Conservation (phyloP, 371 early-diverging fungal species). For the Rhizopus delemar region DNA sequence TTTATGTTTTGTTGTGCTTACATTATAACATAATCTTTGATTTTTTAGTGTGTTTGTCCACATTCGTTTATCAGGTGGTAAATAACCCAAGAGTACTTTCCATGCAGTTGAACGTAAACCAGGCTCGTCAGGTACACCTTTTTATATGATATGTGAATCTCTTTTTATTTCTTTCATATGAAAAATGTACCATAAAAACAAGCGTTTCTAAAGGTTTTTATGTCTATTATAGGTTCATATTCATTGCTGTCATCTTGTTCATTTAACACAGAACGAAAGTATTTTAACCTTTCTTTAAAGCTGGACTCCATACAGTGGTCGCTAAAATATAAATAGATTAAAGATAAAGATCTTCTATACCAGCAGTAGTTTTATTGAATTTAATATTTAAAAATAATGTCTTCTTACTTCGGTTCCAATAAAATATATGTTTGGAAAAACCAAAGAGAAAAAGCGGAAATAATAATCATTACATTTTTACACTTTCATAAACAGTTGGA, state of each 20-base stretch:
- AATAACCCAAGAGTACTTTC: slow-evolving; percentile 74
- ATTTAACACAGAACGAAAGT: slow-evolving; percentile 38
- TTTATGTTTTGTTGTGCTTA: slow-evolving; percentile 25
- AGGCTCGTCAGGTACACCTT: slow-evolving; percentile 75
- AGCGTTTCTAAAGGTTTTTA: slow-evolving; percentile 50
- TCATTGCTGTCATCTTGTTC: slow-evolving; percentile 24
- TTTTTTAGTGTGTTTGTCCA: slow-evolving; percentile 62
- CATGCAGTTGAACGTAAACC: slow-evolving; percentile 69
- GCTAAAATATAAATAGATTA: too few species aligned
- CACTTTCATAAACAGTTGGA: too few species aligned
- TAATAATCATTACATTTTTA: too few species aligned
- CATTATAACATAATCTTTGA: slow-evolving; percentile 67
- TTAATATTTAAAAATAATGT: too few species aligned
- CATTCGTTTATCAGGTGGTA: slow-evolving; percentile 72
- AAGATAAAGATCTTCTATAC: too few species aligned
- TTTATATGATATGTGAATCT: neutral
- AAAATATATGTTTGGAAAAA: too few species aligned
- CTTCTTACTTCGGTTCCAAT: too few species aligned
- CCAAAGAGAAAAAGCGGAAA: too few species aligned
- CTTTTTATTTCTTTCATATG: neutral
- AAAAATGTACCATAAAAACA: slow-evolving; percentile 49
- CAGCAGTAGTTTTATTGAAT: too few species aligned
- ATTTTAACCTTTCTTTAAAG: slow-evolving; percentile 31
- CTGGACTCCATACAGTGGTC: too few species aligned
- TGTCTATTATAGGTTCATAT: slow-evolving; percentile 51